Conservation (phyloP, 1,284 basidiomycete species). For the Apiotrichum akiyoshidainum region DNA sequence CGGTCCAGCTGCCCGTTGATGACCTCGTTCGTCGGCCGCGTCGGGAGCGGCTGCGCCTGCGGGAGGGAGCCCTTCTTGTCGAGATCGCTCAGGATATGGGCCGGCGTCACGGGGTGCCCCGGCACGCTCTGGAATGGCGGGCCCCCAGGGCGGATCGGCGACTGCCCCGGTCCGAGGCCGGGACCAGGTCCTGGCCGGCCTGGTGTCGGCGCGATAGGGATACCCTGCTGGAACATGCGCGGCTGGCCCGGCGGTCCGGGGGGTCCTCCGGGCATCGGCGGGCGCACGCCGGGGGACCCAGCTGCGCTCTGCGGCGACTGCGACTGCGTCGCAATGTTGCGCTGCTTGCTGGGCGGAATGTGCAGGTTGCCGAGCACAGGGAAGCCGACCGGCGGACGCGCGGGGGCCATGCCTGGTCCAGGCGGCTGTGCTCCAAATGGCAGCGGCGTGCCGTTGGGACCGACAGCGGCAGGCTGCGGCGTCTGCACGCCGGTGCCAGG, state of each 20-base stretch:
- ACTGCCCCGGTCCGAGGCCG: neutral
- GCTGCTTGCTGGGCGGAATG: conserved; percentile 38
- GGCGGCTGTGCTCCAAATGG: conserved; percentile 2
- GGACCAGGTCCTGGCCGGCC: conserved; percentile 6
- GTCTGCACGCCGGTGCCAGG: neutral
- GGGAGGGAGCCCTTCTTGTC: conserved; percentile 18
- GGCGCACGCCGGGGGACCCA: conserved; percentile 1
- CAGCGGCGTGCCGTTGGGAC: conserved; percentile 6
- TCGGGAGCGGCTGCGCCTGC: conserved; percentile 14
- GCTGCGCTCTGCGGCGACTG: conserved; percentile 20
- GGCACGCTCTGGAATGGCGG: conserved; percentile 13
- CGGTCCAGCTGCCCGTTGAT: conserved; percentile 20
- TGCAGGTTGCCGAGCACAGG: conserved; percentile 32
- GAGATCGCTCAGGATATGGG: conserved; percentile 18
- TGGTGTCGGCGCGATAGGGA: conserved; percentile 24
- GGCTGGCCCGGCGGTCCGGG: conserved; percentile 6
- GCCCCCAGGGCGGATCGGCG: neutral
- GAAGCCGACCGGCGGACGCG: conserved; percentile 17
- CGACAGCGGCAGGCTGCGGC: conserved; percentile 4
- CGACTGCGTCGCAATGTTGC: conserved; percentile 16
- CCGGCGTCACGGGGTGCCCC: conserved; percentile 18
- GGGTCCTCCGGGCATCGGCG: neutral
- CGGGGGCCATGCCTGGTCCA: conserved; percentile 16
- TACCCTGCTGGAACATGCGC: conserved; percentile 38
- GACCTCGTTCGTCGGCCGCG: conserved; percentile 20